Evolutionary conservation across 2,329 filamentous ascomycete genomes (phyloP).

Genomic region (Epicoccum sorghinum): DNA sequence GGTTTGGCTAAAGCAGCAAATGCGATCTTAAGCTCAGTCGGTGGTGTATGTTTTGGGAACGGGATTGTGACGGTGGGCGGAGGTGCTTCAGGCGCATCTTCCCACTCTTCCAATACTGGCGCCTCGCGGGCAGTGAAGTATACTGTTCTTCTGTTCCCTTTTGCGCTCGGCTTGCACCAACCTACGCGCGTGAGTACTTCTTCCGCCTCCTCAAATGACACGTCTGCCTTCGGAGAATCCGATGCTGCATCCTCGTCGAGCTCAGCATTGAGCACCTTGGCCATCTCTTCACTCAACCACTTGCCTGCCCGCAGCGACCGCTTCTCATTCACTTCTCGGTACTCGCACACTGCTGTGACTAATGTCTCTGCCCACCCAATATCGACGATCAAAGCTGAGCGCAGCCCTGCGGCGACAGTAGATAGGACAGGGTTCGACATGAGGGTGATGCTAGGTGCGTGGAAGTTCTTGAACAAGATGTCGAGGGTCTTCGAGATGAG

Average conservation of each 20-base stretch:
- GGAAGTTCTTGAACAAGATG: conserved; percentile 80
- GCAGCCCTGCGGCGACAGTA: conserved; percentile 77
- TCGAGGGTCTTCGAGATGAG: conserved; percentile 77
- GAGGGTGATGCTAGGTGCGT: conserved; percentile 79
- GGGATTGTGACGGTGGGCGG: conserved; percentile 44
- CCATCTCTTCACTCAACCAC: conserved; percentile 71
- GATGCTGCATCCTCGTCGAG: conserved; percentile 40
- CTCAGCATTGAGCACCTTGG: conserved; percentile 63
- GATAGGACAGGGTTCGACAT: conserved; percentile 78
- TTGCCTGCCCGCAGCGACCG: conserved; percentile 78
- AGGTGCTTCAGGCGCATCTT: conserved; percentile 43
- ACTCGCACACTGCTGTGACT: conserved; percentile 88
- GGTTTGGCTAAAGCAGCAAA: conserved; percentile 75
- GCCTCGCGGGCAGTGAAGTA: conserved; percentile 46
- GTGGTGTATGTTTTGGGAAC: conserved; percentile 45
- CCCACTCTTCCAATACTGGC: conserved; percentile 52
- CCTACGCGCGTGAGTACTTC: conserved; percentile 76
- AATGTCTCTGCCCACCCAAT: conserved; percentile 92
- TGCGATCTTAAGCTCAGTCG: conserved; percentile 65
- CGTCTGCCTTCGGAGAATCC: conserved; percentile 30
- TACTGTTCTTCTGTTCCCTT: conserved; percentile 37
- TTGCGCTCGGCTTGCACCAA: conserved; percentile 67
- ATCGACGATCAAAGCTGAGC: conserved; percentile 86
- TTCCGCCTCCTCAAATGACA: conserved; percentile 77
- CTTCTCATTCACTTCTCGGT: conserved; percentile 75